phyloP scores from a whole-genome alignment of 768 basidiomycete species.

The Mycena crocata region DNA sequence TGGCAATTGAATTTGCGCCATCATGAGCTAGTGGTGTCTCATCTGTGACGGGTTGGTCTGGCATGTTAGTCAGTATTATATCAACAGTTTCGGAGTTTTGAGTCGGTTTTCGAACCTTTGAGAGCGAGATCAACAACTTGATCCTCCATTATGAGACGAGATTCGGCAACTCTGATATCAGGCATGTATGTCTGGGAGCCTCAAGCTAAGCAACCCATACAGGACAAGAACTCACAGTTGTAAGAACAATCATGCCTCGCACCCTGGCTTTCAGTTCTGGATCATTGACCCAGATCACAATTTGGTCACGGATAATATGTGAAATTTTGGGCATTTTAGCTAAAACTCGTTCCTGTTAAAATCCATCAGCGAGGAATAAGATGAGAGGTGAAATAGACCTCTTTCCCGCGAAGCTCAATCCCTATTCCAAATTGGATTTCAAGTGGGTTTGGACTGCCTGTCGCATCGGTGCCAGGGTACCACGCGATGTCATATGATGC shows the following conservation, averaged over 20 bases:
- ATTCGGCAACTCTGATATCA: conserved; percentile 12
- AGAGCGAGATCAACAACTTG: background rate
- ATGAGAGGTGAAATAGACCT: background rate
- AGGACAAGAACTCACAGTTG: background rate
- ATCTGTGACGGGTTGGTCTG: background rate
- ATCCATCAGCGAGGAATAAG: background rate
- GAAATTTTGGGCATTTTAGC: background rate
- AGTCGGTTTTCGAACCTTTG: background rate
- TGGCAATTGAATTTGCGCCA: conserved; percentile 9
- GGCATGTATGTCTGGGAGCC: conserved; percentile 8
- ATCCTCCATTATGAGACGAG: conserved; percentile 3
- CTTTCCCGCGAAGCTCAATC: conserved; percentile 9
- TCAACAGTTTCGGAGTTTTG: background rate
- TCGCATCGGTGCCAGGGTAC: background rate
- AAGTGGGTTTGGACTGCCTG: background rate
- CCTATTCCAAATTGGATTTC: conserved; percentile 22
- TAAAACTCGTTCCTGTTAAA: conserved; percentile 4
- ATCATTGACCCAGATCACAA: conserved; percentile 20
- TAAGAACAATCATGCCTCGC: conserved; percentile 13
- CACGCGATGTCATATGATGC: conserved; percentile 15
- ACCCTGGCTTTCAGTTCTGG: conserved; percentile 10
- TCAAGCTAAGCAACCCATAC: background rate
- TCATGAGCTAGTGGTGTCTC: background rate
- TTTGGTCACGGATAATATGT: conserved; percentile 15
- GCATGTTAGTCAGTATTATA: background rate